Evolutionary conservation across 306 rosid species (phyloP), one percentile per base, ranked within the genome.

Genomic region (Pyrus pyrifolia): DNA sequence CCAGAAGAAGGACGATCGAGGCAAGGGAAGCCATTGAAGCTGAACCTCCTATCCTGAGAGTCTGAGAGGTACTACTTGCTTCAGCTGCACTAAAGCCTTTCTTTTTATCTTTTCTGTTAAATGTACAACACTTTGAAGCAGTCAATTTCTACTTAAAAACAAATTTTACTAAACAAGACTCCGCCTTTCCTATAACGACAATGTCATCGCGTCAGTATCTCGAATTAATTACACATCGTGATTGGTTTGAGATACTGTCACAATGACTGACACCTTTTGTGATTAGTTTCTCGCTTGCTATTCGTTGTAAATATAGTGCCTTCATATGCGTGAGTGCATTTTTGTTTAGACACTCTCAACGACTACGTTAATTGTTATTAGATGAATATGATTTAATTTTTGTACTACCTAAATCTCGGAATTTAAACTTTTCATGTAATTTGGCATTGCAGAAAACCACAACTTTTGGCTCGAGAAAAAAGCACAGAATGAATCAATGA

Each of bases 21-120:
- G 83, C 64, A 68, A 82, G 65, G 25, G 86, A 81, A 42, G 84
- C 87, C 93, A 86, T 89, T 58, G 73, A 29, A 53, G 52, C 18
- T 40, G 72, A 44, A 6, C 49, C 49, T 78, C 90, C 21, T 59
- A 0, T 31, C 4, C 22, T 5, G 8, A 15, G 55, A 0, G 55
- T 57, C 11, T n/a, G 27, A 19, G 27, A 57, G 61, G 19, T 49
- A 57, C 27, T 0, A 27, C 21, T 61, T 12, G 66, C 21, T 19
- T 13, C 66, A 2, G 35, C 35, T 61, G 66, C 65, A 12, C 31
- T 14, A 25, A 60, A 25, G 1, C 67, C 30, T 6, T 27, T 7
- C 17, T 27, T 1, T 8, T 8, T 8, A 0, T 17, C 9, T 4
- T 25, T 30, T 17, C 38, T 30, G 30, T 23, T 23, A 25, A 27